Evolutionary conservation across 2,329 filamentous ascomycete genomes (phyloP), one percentile per base, ranked within the genome.

Genomic region (Penicillium paneum): DNA sequence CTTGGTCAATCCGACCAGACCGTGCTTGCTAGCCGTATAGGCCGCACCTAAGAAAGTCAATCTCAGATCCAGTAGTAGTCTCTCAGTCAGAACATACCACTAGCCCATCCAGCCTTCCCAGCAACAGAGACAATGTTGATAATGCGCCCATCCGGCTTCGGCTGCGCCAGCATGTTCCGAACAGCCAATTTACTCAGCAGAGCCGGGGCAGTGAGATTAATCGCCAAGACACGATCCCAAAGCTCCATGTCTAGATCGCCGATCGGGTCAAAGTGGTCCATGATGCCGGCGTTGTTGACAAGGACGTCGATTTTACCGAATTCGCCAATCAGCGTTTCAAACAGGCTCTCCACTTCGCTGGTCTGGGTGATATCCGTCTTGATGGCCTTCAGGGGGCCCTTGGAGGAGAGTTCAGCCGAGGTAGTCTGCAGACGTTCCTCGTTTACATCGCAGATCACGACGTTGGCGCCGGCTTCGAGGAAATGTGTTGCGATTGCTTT

Each of bases 131-230:
- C 76, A 48, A 83, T 78, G 65, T 82, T 83, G 65, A 83, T 70
- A 53, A 84, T 81, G 15, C 73, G 67, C 3, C 80, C 80, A 50
- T 76, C 75, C 19, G 59, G 64, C 29, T 50, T 49, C n/a, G 43
- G 34, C 55, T 61, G 53, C 65, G 65, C 60, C 50, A 81, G 63
- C 60, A 83, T 78, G 52, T 76, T 72, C 29, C 72, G 75, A 8
- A 84, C 74, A 8, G 79, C 81, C 4, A 76, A 66, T 64, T 82
- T 81, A 52, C 75, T 79, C 45, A 81, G 70, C 41, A 84, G 64
- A 51, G 79, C 82, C 0, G 81, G 75, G 0, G 80, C 83, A 6
- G 80, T 85, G 34, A 84, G 67, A 60, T 86, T 86, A 56, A 85
- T 71, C 12, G 73, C 75, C 34, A 86, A 74, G 6, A 85, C 78